A percentile compares a stretch with the other conserved stretches of the same genome.
Evolutionary conservation across 2,329 filamentous ascomycete genomes (phyloP).

Genomic region (Colletotrichum eleusines): DNA sequence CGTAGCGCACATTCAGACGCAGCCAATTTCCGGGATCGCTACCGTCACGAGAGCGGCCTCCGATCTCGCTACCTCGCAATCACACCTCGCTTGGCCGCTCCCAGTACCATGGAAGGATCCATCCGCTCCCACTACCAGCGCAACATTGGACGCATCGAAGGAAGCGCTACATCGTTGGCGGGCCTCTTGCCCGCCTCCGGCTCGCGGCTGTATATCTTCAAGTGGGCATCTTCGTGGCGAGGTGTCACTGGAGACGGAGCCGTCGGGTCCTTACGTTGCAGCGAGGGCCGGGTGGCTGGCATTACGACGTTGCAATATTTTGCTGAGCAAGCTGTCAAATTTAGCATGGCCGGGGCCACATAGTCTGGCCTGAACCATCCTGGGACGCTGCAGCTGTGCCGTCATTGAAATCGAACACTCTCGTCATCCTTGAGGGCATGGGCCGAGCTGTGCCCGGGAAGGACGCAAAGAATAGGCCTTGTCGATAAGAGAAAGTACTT

Average conservation of each 20-base stretch:
- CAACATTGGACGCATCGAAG: not conserved
- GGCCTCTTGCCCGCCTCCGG: not conserved
- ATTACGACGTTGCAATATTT: not conserved
- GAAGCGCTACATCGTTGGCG: not conserved
- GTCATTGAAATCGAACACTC: not conserved
- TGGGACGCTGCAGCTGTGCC: not conserved
- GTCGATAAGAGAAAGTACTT: not conserved
- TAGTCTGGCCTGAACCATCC: not conserved
- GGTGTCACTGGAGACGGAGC: constrained; percentile 1
- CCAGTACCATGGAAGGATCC: not conserved
- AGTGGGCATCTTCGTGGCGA: not conserved
- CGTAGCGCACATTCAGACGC: not conserved
- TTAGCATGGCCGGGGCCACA: no score
- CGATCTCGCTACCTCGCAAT: not conserved
- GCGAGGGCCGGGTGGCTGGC: constrained; percentile 10
- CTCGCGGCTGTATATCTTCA: constrained; percentile 1
- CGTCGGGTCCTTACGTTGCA: constrained; percentile 11
- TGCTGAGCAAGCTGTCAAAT: not conserved
- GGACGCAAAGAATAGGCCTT: not conserved
- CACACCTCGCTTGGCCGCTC: not conserved
- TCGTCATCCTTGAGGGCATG: not conserved
- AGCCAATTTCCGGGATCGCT: not conserved
- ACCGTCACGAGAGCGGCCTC: not conserved
- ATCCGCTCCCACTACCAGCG: not conserved
- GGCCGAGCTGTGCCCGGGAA: not conserved